A percentile compares a stretch with the other conserved stretches of the same genome.
Evolutionary conservation across 345 rosid species (phyloP).

Genomic region (Capsella bursapastoris): DNA sequence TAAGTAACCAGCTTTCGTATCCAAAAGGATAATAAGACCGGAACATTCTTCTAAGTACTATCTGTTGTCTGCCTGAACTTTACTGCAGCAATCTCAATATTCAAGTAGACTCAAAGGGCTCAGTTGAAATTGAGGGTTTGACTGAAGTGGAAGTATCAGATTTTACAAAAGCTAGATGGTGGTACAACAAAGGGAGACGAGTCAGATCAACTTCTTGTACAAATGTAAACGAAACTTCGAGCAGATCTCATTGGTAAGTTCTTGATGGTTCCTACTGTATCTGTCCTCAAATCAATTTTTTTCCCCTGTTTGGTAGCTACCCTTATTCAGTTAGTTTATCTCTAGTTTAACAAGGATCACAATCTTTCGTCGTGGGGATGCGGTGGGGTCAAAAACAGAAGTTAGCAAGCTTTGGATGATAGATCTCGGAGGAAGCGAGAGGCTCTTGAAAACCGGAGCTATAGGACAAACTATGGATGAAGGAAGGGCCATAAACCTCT

Average conservation of each 20-base stretch:
- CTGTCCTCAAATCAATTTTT: neutral
- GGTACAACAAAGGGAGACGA: conserved; percentile 79
- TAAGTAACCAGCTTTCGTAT: conserved; percentile 36
- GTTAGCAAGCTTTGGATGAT: conserved; percentile 96
- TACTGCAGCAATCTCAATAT: conserved; percentile 80
- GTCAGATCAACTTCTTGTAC: conserved; percentile 85
- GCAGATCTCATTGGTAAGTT: conserved; percentile 94
- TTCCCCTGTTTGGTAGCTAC: conserved; percentile 50
- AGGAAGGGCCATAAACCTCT: conserved; percentile 88
- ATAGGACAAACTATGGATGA: conserved; percentile 84
- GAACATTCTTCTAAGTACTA: conserved; percentile 33
- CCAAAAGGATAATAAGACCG: neutral
- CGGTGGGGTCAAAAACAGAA: conserved; percentile 58
- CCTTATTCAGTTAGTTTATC: conserved; percentile 61
- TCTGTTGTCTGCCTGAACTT: conserved; percentile 42
- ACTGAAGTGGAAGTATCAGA: conserved; percentile 74
- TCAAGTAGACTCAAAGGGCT: conserved; percentile 85
- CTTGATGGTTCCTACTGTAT: conserved; percentile 26
- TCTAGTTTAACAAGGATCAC: conserved; percentile 90
- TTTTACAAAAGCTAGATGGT: conserved; percentile 68
- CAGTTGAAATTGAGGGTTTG: conserved; percentile 80
- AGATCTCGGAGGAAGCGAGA: conserved; percentile 97
- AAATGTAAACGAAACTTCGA: conserved; percentile 83
- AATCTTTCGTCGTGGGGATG: conserved; percentile 62
- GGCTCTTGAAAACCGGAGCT: conserved; percentile 83